Evolutionary conservation across 331 rosid genomes (phyloP), one percentile per base, ranked within the genome.

Genomic region (Phaseolus coccineus): DNA sequence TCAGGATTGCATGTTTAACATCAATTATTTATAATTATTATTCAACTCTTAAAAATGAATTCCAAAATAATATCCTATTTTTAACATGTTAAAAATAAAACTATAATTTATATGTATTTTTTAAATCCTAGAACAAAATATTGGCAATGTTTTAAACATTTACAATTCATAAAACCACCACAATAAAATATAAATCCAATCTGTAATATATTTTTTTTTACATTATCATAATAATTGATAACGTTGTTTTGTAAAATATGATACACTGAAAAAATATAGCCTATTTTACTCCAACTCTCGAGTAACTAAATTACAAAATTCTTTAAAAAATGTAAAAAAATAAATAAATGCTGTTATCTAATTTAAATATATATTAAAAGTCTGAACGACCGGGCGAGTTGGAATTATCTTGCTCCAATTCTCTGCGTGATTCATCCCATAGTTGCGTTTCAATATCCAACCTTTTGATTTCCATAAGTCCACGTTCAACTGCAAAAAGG

Each of bases 351-450:
- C 51, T 14, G 4, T 22, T 53, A 35, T n/a, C 69, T 40, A 62
- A 12, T 53, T 69, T 4, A 28, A 57, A 14, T 56, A 44, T 56
- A 44, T 16, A 78, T 90, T 76, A 93, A 77, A 90, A 91, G 75
- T 89, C 89, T 46, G 87, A 80, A 68, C 81, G 97, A 37, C 69
- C 82, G 12, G 9, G 73, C 8, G 56, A 46, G 80, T 61, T 73
- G 69, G 79, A 72, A 67, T 73, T 81, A 16, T 84, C 74, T 42
- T 52, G 77, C 83, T 93, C 94, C 56, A 93, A 86, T 82, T 85
- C 95, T 70, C 11, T 84, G 63, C 97, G 99, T 81, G 98, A 87
- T 88, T 73, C 87, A 82, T 89, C 92, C 98, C 98, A 96, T 42
- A 93, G 71, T 72, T 91, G 91, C 57, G 70, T 83, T 90, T 95